Percentiles rank a stretch among this genome's conserved stretches.
Conservation (phyloP, 768 basidiomycete genomes). For the Xerocomellus amylosporus region DNA sequence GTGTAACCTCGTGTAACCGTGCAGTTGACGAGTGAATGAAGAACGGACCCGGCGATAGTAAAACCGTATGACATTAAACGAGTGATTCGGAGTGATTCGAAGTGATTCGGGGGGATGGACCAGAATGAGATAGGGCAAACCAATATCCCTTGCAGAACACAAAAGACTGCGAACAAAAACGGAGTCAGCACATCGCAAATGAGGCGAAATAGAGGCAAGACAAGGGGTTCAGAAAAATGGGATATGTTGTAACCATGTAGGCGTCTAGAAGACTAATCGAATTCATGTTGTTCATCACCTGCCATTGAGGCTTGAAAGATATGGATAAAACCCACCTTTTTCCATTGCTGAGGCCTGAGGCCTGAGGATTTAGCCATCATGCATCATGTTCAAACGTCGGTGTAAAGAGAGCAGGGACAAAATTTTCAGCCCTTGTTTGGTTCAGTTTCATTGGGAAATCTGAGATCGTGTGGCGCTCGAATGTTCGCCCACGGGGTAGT, state of each 20-base stretch:
- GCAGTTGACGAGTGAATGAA: background rate
- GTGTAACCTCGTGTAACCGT: conserved; percentile 8
- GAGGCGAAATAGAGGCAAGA: background rate
- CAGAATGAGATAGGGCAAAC: background rate
- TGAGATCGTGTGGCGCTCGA: background rate
- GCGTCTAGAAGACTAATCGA: conserved; percentile 96
- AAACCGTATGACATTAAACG: conserved; percentile 4
- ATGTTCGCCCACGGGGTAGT: no score
- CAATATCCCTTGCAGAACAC: background rate
- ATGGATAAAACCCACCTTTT: conserved; percentile 12
- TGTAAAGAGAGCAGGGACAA: background rate
- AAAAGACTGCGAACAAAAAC: background rate
- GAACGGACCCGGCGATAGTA: background rate
- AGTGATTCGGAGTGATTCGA: background rate
- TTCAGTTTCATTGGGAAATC: conserved; percentile 4
- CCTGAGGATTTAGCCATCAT: background rate
- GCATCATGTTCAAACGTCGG: background rate
- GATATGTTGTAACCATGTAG: conserved; percentile 60
- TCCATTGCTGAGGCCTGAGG: no score
- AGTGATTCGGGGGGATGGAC: background rate
- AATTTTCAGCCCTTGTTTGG: conserved; percentile 12
- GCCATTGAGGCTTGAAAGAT: background rate
- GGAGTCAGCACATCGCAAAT: conserved; percentile 8
- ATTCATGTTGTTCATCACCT: conserved; percentile 58
- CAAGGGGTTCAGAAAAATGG: conserved; percentile 21